Base-by-base conservation (phyloP, 441 rosid genomes). In the Melianthus villosus region DNA sequence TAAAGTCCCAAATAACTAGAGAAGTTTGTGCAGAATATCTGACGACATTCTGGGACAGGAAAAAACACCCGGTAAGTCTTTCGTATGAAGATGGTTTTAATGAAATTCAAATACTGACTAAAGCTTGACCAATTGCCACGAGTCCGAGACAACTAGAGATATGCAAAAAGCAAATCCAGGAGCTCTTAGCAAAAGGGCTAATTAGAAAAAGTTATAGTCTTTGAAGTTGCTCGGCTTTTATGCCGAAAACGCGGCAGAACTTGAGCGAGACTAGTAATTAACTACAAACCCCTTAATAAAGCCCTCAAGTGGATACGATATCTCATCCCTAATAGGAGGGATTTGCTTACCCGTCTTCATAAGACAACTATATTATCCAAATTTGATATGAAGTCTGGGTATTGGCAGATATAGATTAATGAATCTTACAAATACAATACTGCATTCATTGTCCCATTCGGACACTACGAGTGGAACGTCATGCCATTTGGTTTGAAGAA, bases 391-490 rank as follows among this genome's bases (percentile, higher is more conserved):
- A 51, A 51, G 5, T 51, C 14, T 0, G n/a, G 30, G 0, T 34
- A 16, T 17, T 51, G 40, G 22, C 13, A 42, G 34, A 23, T 50
- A 0, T 22, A 41, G 4, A 34, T 41, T 0, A 4, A 25, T 2
- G 31, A 27, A 27, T 2, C 1, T 2, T 4, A 27, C n/a, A 27
- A 8, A 6, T 27, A 3, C 5, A 7, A 10, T 0, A 1, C 7
- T 17, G 2, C 11, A 29, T 29, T 51, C 4, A 42, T 4, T 0
- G 30, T 34, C 2, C 19, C 30, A 3, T 42, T 34, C 35, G 28
- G 42, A 3, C 36, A 42, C 0, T 51, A 34, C 20, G 36, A 51
- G 4, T 51, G 48, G 40, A 50, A 41, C 2, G 55, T 50, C 4
- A 42, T 51, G 42, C 16, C 42, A 16, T 41, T 22, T 16, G 9